Percentiles rank a stretch among this genome's conserved stretches.
Evolutionary conservation across 441 rosid species (phyloP).

Genomic region (Macaranga tanarius): DNA sequence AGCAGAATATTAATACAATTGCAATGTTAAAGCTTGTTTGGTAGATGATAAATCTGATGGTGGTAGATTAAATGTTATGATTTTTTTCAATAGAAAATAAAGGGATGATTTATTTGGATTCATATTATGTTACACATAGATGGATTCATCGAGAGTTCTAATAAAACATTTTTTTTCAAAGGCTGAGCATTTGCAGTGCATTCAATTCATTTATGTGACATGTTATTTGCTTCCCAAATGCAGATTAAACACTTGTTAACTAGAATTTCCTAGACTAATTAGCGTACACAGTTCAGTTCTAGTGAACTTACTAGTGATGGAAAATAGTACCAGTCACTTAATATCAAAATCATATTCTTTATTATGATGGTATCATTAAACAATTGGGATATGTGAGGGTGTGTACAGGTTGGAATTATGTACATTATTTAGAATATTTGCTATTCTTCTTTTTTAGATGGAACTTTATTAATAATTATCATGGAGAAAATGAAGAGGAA

Average conservation of each 20-base stretch:
- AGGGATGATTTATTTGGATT: neutral
- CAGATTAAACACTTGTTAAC: neutral
- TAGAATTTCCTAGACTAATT: neutral
- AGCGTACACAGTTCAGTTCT: too few relatives aligned
- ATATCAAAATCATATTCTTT: too few relatives aligned
- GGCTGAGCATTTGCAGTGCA: neutral
- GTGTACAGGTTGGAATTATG: too few relatives aligned
- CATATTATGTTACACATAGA: neutral
- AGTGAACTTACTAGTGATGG: neutral
- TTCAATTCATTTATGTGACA: conserved; percentile 14
- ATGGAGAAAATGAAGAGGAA: neutral
- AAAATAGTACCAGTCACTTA: neutral
- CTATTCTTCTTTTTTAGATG: conserved; percentile 1
- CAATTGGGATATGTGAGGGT: too few relatives aligned
- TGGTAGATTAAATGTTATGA: too few relatives aligned
- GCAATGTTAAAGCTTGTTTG: neutral
- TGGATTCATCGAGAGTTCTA: conserved; percentile 15
- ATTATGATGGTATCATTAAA: too few relatives aligned
- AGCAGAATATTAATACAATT: neutral
- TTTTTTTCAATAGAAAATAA: too few relatives aligned
- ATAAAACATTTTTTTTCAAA: conserved; percentile 22
- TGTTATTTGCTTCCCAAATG: neutral
- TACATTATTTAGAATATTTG: too few relatives aligned
- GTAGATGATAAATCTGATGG: neutral
- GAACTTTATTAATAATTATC: neutral